Evolutionary conservation across 257 asterid genomes (phyloP).

Genomic region (Solanum clarkiae): DNA sequence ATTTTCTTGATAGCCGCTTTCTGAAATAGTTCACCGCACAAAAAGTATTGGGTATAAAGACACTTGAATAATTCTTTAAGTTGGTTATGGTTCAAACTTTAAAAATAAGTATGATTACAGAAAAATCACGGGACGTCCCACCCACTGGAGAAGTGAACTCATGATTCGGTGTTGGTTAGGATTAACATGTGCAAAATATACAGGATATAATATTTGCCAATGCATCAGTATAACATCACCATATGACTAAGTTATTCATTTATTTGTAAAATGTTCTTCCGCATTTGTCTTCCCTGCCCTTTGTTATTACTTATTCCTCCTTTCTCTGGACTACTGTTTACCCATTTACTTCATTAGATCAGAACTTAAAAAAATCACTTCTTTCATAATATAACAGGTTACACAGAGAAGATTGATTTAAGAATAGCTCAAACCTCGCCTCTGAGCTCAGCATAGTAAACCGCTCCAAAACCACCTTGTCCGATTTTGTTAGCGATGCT

Average conservation of each 20-base stretch:
- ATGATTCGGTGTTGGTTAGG: background rate
- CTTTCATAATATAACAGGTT: background rate
- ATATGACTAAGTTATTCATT: background rate
- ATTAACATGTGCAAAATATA: background rate
- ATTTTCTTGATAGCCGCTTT: conserved; percentile 97
- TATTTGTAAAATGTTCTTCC: background rate
- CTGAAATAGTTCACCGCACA: conserved; percentile 29
- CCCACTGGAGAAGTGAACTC: background rate
- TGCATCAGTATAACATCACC: background rate
- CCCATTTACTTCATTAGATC: background rate
- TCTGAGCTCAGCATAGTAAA: conserved; percentile 95
- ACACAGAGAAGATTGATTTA: background rate
- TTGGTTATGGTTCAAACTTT: background rate
- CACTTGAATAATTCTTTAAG: background rate
- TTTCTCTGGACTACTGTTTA: background rate
- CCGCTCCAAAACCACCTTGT: conserved; percentile 94
- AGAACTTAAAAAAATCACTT: background rate
- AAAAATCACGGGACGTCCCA: background rate
- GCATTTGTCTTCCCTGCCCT: background rate
- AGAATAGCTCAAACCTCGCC: conserved; percentile 65
- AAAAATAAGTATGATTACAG: background rate
- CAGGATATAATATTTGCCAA: background rate
- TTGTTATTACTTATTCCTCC: background rate
- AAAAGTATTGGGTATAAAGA: background rate
- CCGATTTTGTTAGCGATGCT: conserved; percentile 89